Base-by-base conservation (phyloP, 2,329 filamentous ascomycete genomes). In the Bisporella sp. region DNA sequence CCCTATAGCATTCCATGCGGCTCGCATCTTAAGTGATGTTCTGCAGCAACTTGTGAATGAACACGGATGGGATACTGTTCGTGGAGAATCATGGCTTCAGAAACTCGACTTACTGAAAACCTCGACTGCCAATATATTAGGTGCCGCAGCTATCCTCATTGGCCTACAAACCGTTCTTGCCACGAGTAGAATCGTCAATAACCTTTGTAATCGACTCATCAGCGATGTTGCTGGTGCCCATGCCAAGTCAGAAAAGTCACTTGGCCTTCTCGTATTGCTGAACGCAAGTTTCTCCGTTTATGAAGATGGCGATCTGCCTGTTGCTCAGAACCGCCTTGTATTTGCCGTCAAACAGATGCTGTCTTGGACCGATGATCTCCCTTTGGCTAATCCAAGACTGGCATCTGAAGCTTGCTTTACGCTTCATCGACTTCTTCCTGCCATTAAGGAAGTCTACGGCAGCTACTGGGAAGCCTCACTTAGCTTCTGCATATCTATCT, bases 271-370 rank as follows among this genome's bases (percentile, higher is more conserved):
- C 3, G 72, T 78, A 2, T 68, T 84, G 1, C 66, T 85, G 4
- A 77, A 81, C 13, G 67, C 76, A 6, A 75, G 71, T 50, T 65
- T 78, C 51, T 65, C 69, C 6, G 65, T 81, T 11, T 85, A 81
- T 53, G 72, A 76, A 29, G 45, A 65, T 0, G 76, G 72, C 2
- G 69, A 75, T 53, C 56, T 83, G 6, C 81, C 81, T 1, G 75
- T 82, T 1, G 75, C 78, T 1, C 79, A 76, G 42, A 82, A 63
- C 49, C 46, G 64, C 30, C 45, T 64, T 13, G 57, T 96, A 0
- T 93, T 96, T 68, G 82, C 92, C 6, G 81, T 92, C 41, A 88
- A 87, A 62, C 84, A 91, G 55, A 75, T 96, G 6, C 77, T 87
- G 0, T 77, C 81, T 6, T 91, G 87, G 80, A 70, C 91, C 0